phyloP scores from a whole-genome alignment of 352 stramenopile species.

The Phytophthora macrochlamydospora region DNA sequence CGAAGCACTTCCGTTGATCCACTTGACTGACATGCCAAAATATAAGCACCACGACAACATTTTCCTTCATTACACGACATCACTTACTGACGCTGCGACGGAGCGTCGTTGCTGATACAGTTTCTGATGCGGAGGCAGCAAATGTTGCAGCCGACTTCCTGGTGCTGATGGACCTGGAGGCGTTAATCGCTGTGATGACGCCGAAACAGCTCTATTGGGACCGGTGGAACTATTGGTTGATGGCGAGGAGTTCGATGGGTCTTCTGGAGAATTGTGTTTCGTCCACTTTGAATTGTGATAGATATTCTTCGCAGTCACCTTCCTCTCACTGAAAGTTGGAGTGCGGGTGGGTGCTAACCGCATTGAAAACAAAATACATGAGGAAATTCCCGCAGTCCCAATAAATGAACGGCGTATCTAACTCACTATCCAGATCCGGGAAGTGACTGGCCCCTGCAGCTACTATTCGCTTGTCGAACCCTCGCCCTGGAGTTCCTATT shows the following conservation, averaged over 20 bases:
- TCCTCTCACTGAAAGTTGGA: conserved; percentile 29
- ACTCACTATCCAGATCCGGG: conserved; percentile 37
- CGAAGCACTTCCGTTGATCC: conserved; percentile 16
- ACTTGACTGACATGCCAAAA: conserved; percentile 9
- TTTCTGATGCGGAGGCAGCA: conserved; percentile 29
- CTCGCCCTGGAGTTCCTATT: conserved; percentile 12
- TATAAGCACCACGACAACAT: neutral
- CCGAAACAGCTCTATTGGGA: conserved; percentile 24
- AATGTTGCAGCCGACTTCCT: conserved; percentile 17
- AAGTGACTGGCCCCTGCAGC: conserved; percentile 39
- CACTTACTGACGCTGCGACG: conserved; percentile 27
- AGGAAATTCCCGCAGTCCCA: no score
- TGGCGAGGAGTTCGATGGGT: conserved; percentile 9
- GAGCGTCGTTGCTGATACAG: conserved; percentile 22
- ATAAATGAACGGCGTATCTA: no score
- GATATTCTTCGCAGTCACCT: conserved; percentile 41
- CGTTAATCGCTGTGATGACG: conserved; percentile 17
- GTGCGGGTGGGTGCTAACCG: conserved; percentile 9
- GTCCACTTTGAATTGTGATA: conserved; percentile 55
- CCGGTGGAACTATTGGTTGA: conserved; percentile 4
- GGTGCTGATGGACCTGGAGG: conserved; percentile 13
- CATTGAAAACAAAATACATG: neutral
- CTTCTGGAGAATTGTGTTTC: conserved; percentile 42
- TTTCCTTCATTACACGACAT: no score
- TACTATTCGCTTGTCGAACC: conserved; percentile 26